Conservation (phyloP, 345 rosid genomes). For the Salix exigua region DNA sequence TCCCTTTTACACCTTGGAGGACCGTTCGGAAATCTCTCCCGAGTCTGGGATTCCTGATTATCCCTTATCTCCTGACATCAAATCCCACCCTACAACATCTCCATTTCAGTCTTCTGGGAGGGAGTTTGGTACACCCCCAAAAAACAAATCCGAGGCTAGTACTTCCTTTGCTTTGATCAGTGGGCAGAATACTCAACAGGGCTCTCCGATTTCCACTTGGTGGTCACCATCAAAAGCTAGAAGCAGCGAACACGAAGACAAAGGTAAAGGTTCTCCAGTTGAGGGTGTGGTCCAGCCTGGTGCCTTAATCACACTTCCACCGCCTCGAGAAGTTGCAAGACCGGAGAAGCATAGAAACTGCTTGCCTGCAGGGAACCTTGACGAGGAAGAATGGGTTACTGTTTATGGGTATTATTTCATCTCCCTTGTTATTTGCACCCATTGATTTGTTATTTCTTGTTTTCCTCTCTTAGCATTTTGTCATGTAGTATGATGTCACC, state of each 20-base stretch:
- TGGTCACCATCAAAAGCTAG: conserved; percentile 65
- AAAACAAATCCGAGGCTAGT: conserved; percentile 56
- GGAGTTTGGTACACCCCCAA: conserved; percentile 51
- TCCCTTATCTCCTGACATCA: conserved; percentile 61
- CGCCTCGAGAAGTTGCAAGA: conserved; percentile 91
- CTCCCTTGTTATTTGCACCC: neutral
- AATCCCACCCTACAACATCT: conserved; percentile 51
- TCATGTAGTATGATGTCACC: neutral
- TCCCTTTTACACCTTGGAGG: conserved; percentile 82
- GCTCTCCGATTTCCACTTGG: conserved; percentile 55
- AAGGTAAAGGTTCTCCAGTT: conserved; percentile 84
- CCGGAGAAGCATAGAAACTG: conserved; percentile 74
- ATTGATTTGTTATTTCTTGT: neutral
- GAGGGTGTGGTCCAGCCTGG: conserved; percentile 87
- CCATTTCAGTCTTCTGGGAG: conserved; percentile 49
- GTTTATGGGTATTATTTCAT: conserved; percentile 72
- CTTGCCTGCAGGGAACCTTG: conserved; percentile 66
- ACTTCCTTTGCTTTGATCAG: conserved; percentile 52
- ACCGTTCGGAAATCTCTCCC: conserved; percentile 83
- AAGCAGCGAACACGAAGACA: conserved; percentile 70
- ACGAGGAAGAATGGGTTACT: conserved; percentile 98
- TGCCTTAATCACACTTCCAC: conserved; percentile 83
- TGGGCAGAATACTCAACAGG: conserved; percentile 64
- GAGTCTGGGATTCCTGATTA: conserved; percentile 81
- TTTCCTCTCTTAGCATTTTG: neutral